Percentiles rank a stretch among this genome's conserved stretches.
Conservation (phyloP, 176 grass and related monocot species). For the Thinopyrum elongatum region DNA sequence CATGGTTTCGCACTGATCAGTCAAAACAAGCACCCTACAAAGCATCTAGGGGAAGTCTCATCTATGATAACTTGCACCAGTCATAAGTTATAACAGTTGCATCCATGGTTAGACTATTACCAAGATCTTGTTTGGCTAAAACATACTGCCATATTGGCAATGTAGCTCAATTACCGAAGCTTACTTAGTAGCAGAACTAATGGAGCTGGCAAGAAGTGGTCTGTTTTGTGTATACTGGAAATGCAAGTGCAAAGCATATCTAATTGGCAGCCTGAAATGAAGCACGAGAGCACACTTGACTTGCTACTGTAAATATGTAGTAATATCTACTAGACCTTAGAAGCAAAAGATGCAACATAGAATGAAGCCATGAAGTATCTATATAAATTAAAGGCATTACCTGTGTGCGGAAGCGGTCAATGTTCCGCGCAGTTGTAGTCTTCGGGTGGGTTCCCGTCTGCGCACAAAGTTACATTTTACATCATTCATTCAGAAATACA, state of each 20-base stretch:
- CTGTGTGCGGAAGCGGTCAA: constrained; percentile 73
- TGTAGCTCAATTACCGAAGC: neutral
- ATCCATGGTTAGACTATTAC: neutral
- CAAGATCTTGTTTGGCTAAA: neutral
- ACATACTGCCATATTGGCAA: neutral
- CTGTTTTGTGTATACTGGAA: neutral
- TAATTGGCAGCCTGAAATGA: neutral
- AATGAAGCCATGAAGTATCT: neutral
- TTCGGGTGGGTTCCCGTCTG: constrained; percentile 97
- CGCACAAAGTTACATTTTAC: constrained; percentile 1
- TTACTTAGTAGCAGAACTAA: constrained; percentile 1
- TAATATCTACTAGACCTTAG: neutral
- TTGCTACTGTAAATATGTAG: neutral
- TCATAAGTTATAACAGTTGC: neutral
- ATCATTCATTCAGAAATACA: constrained; percentile 15
- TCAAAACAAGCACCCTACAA: constrained; percentile 7
- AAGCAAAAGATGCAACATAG: constrained; percentile 10
- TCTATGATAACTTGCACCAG: neutral
- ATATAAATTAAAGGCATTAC: constrained; percentile 24
- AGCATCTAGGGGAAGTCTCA: neutral
- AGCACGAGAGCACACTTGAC: neutral
- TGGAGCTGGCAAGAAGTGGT: neutral
- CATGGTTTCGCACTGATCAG: neutral
- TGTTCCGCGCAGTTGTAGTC: constrained; percentile 76
- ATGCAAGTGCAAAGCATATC: neutral